phyloP scores from a whole-genome alignment of 495 filamentous ascomycete species.

The Trichoderma reesei region DNA sequence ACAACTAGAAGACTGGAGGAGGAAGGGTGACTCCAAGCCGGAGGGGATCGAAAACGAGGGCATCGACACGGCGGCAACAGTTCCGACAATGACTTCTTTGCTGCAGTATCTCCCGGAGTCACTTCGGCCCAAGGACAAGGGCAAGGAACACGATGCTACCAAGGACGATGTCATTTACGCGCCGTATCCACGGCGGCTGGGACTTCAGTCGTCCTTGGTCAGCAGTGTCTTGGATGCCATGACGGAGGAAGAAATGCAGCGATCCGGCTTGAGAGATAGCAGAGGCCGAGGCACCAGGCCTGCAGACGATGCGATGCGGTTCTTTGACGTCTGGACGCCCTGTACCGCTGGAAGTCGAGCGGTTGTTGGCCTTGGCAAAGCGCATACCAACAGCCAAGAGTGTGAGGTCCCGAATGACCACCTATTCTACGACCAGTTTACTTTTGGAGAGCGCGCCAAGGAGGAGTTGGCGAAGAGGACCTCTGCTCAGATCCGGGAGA shows the following conservation, averaged over 20 bases:
- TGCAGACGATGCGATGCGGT: constrained; percentile 14
- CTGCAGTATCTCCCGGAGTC: neutral
- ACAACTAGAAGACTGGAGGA: constrained; percentile 22
- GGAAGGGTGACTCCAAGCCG: constrained; percentile 10
- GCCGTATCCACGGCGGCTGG: constrained; percentile 19
- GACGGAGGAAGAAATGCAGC: constrained; percentile 25
- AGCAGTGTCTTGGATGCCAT: constrained; percentile 23
- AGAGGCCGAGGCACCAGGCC: constrained; percentile 21
- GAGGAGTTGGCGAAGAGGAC: constrained; percentile 25
- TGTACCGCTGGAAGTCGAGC: constrained; percentile 15
- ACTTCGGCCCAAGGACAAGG: constrained; percentile 2
- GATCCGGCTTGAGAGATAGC: constrained; percentile 20
- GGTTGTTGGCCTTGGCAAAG: neutral
- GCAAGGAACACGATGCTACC: neutral
- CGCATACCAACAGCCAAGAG: neutral
- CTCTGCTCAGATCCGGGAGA: constrained; percentile 15
- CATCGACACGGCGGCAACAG: constrained; percentile 12
- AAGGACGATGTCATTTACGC: constrained; percentile 8
- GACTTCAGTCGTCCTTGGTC: constrained; percentile 20
- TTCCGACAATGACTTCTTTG: neutral
- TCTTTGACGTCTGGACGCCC: constrained; percentile 21
- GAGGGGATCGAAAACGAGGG: constrained; percentile 16
- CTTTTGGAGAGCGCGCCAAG: constrained; percentile 20
- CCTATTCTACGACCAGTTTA: constrained; percentile 29
- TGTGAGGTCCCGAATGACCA: constrained; percentile 23